Evolutionary conservation across 257 asterid species (phyloP), one percentile per base, ranked within the genome.

Genomic region (Solanum neorickii): DNA sequence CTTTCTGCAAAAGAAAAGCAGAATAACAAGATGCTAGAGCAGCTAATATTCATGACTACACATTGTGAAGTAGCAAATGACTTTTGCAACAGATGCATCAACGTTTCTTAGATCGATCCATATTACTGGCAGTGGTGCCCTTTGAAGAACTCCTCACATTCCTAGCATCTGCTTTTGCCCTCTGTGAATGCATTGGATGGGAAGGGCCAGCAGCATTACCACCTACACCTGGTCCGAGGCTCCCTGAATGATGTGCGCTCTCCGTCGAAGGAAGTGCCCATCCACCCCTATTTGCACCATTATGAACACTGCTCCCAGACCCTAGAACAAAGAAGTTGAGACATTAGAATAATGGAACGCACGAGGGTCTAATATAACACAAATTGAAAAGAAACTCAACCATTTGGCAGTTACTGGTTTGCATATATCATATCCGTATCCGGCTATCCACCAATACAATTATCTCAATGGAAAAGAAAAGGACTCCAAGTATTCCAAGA

Each of bases 231-330:
- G 89, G 73, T 86, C 69, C 86, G 29, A 72, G 44, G 85, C 80
- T 65, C 70, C 74, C 92, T 3, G n/a, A n/a, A 87, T 88, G 88
- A 82, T 46, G 87, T 20, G 92, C 66, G 65, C 90, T 89, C 83
- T 89, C 93, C n/a, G 89, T 89, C 6, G 91, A 86, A 86, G 98
- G 98, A 87, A 94, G 98, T 3, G 98, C 98, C 95, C 90, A 87
- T 20, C 92, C 93, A 68, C 94, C 95, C 60, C 92, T 91, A 42
- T 86, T 91, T 68, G 83, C 87, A n/a, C 90, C 85, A 56, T 87
- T 88, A 52, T 82, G 88, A 41, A 75, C 74, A 66, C 87, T 33
- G 86, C 94, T 92, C 80, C 94, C 93, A 66, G 92, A 72, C 59
- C 95, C 98, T 94, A 87, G 21, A 83, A 72, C 73, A 85, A 33